These are phyloP conservation scores for Sicyos edulis DNA, from an alignment of 306 rosid species.

Conservation along the genomic window DNA sequence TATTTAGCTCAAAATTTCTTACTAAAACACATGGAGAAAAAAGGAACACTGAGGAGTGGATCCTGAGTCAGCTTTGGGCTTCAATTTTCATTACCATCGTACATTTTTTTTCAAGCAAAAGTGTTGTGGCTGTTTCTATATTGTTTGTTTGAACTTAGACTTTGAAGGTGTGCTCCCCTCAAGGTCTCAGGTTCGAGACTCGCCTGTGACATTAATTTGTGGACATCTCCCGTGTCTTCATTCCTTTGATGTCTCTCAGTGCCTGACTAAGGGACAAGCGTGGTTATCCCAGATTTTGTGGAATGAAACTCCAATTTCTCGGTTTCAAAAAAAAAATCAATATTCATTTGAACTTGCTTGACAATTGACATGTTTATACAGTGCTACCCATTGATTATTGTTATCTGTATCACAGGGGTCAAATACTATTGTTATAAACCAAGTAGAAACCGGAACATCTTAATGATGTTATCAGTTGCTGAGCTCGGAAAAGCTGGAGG, in stretches of 20 bases:
- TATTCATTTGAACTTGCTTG: conserved; percentile 9
- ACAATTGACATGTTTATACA: conserved; percentile 3
- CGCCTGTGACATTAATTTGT: no score
- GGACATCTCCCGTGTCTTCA: no score
- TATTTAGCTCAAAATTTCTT: background rate
- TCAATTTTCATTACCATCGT: background rate
- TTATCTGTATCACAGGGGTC: conserved; percentile 40
- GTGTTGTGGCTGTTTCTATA: no score
- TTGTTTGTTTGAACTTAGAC: no score
- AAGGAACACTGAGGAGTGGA: background rate
- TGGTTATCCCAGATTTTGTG: no score
- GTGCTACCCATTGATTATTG: conserved; percentile 13
- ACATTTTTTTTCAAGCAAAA: background rate
- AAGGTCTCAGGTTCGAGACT: no score
- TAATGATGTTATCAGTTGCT: conserved; percentile 39
- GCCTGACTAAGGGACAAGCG: no score
- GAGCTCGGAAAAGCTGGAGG: conserved; percentile 55
- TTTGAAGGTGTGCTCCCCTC: no score
- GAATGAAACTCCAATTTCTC: no score
- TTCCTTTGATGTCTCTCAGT: no score
- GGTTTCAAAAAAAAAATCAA: no score
- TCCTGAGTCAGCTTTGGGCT: background rate
- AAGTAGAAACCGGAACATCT: conserved; percentile 34
- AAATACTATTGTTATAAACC: conserved; percentile 30
- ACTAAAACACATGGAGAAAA: background rate